Percentiles rank a stretch among this genome's conserved stretches.
Evolutionary conservation across 148 eudicot genomes (phyloP).

Genomic region (Fagopyrum tataricum): DNA sequence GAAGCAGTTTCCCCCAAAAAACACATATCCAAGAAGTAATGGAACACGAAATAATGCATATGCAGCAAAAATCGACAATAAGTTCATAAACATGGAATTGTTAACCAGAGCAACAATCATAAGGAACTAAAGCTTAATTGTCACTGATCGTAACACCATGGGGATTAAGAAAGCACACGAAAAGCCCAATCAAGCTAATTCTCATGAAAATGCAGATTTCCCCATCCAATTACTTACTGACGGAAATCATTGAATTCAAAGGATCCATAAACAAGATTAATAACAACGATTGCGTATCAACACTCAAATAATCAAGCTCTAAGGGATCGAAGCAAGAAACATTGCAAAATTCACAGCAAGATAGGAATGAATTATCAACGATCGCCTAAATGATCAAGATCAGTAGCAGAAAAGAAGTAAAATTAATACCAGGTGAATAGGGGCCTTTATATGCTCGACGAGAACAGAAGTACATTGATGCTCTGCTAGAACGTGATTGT

Average conservation of each 20-base stretch:
- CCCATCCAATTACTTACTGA: neutral
- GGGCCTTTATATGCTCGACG: conserved; percentile 77
- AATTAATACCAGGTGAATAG: conserved; percentile 54
- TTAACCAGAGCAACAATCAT: neutral
- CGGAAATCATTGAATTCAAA: neutral
- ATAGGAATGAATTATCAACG: neutral
- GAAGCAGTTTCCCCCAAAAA: neutral
- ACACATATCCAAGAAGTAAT: neutral
- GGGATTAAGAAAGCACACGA: neutral
- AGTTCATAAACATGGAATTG: neutral
- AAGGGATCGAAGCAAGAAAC: neutral
- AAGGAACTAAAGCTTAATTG: neutral
- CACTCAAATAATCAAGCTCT: neutral
- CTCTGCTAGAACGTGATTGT: conserved; percentile 42
- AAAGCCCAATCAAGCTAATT: neutral
- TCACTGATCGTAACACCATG: neutral
- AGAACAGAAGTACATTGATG: conserved; percentile 70
- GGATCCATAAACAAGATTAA: neutral
- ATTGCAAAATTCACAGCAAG: neutral
- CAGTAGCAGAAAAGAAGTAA: neutral
- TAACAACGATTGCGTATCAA: conserved; percentile 7
- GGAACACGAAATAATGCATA: neutral
- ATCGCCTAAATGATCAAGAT: neutral
- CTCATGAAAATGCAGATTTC: neutral
- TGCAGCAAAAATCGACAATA: neutral